These are phyloP conservation scores for Paradendryphiella salina DNA, from an alignment of 2,329 filamentous ascomycete species.

Conservation along the genomic window DNA sequence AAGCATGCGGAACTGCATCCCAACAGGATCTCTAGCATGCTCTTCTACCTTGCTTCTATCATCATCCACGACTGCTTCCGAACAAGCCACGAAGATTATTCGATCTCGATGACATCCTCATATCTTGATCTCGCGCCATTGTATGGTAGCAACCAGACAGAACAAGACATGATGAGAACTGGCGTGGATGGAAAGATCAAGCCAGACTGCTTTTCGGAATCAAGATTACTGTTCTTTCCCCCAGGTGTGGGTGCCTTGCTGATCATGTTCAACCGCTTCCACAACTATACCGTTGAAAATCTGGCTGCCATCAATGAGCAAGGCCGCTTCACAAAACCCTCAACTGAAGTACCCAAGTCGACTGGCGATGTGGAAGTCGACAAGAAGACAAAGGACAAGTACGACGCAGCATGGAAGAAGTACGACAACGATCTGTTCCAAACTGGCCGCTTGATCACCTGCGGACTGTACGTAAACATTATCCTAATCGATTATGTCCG, in stretches of 20 bases:
- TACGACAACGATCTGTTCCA: constrained; percentile 57
- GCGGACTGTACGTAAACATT: constrained; percentile 58
- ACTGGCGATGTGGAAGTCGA: constrained; percentile 50
- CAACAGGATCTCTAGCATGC: constrained; percentile 71
- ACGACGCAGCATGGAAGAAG: constrained; percentile 41
- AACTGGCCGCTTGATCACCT: constrained; percentile 56
- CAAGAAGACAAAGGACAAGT: constrained; percentile 23
- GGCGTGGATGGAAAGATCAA: constrained; percentile 70
- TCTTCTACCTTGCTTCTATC: constrained; percentile 75
- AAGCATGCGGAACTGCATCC: constrained; percentile 66
- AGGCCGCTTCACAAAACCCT: constrained; percentile 72
- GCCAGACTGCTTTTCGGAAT: constrained; percentile 70
- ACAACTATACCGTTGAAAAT: constrained; percentile 82
- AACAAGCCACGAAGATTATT: constrained; percentile 65
- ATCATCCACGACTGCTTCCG: constrained; percentile 66
- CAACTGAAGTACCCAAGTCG: constrained; percentile 29
- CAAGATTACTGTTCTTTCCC: constrained; percentile 66
- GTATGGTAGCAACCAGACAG: constrained; percentile 70
- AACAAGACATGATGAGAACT: constrained; percentile 67
- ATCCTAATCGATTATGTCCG: constrained; percentile 59
- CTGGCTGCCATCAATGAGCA: constrained; percentile 85
- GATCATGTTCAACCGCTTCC: constrained; percentile 73
- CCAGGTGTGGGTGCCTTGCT: constrained; percentile 69
- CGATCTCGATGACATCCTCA: constrained; percentile 69
- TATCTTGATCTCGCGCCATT: constrained; percentile 75